phyloP scores from a whole-genome alignment of 2,329 filamentous ascomycete genomes.

The Fusarium gaditjirri region DNA sequence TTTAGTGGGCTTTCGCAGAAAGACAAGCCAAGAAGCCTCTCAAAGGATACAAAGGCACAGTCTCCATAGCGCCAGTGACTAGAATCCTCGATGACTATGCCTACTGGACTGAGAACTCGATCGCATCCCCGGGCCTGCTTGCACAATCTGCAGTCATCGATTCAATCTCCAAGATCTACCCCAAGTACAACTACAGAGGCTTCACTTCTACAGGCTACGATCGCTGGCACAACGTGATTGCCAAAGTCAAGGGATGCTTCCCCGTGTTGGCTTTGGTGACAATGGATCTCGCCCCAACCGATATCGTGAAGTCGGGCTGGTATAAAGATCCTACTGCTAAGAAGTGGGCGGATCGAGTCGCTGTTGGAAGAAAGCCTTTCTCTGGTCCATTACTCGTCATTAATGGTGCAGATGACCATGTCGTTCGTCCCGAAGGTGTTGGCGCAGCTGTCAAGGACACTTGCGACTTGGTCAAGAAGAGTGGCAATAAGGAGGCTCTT shows the following conservation, averaged over 20 bases:
- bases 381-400: not conserved
- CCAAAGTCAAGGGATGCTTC: slow-evolving; percentile 21
- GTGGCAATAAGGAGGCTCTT: not conserved
- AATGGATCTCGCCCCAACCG: not conserved
- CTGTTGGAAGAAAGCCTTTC: not conserved
- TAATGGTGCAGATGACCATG: not conserved
- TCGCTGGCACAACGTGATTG: slow-evolving; percentile 26
- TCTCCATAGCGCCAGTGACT: slow-evolving; percentile 25
- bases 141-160: slow-evolving; percentile 11
- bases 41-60: slow-evolving; percentile 22
- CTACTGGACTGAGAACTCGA: slow-evolving; percentile 7
- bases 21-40: slow-evolving; percentile 23
- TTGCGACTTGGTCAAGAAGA: not conserved
- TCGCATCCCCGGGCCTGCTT: slow-evolving; percentile 1
- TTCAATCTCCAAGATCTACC: slow-evolving; percentile 22
- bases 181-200: slow-evolving; percentile 24
- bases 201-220: slow-evolving; percentile 17
- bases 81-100: slow-evolving; percentile 18
- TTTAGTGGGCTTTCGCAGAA: slow-evolving; percentile 25
- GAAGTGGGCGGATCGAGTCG: slow-evolving; percentile 6
- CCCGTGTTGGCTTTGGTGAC: slow-evolving; percentile 4
- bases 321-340: not conserved
- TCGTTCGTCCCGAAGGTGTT: slow-evolving; percentile 14
- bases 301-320: not conserved
- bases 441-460: slow-evolving; percentile 3